Evolutionary conservation across 352 stramenopile species (phyloP).

Genomic region (Phytophthora pinifolia): DNA sequence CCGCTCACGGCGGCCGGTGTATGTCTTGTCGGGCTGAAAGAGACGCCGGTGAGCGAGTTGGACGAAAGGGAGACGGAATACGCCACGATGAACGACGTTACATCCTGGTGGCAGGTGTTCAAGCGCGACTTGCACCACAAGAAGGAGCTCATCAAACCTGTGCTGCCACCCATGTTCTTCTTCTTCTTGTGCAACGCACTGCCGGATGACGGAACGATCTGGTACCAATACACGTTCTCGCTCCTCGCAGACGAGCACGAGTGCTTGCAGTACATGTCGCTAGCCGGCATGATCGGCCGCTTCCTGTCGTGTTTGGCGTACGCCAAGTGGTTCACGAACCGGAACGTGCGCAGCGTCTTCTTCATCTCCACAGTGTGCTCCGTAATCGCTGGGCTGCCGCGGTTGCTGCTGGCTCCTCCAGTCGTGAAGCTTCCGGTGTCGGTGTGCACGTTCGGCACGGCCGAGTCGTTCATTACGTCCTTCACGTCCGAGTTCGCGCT

Average conservation of each 20-base stretch:
- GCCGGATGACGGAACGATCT: conserved; percentile 60
- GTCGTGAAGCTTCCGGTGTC: conserved; percentile 54
- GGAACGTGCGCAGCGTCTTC: conserved; percentile 73
- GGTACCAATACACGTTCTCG: conserved; percentile 83
- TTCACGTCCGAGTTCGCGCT: conserved; percentile 84
- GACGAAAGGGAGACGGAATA: conserved; percentile 6
- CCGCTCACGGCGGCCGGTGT: conserved; percentile 52
- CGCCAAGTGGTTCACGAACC: conserved; percentile 60
- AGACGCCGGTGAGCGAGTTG: conserved; percentile 27
- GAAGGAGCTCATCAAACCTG: conserved; percentile 45
- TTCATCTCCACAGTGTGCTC: conserved; percentile 71
- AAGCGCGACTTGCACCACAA: conserved; percentile 49
- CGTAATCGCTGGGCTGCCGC: conserved; percentile 60
- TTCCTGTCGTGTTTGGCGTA: conserved; percentile 80
- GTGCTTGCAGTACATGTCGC: conserved; percentile 73
- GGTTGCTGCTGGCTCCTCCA: conserved; percentile 62
- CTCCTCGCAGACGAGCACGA: conserved; percentile 56
- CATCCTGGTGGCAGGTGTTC: conserved; percentile 44
- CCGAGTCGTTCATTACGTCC: conserved; percentile 74
- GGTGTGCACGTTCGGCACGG: conserved; percentile 63
- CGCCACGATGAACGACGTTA: conserved; percentile 17
- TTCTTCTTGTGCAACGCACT: conserved; percentile 82
- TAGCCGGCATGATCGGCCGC: conserved; percentile 66
- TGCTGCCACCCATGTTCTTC: conserved; percentile 76
- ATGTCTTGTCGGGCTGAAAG: conserved; percentile 52